Evolutionary conservation across 2,329 filamentous ascomycete species (phyloP).

Genomic region (Hypoxylon sp.): DNA sequence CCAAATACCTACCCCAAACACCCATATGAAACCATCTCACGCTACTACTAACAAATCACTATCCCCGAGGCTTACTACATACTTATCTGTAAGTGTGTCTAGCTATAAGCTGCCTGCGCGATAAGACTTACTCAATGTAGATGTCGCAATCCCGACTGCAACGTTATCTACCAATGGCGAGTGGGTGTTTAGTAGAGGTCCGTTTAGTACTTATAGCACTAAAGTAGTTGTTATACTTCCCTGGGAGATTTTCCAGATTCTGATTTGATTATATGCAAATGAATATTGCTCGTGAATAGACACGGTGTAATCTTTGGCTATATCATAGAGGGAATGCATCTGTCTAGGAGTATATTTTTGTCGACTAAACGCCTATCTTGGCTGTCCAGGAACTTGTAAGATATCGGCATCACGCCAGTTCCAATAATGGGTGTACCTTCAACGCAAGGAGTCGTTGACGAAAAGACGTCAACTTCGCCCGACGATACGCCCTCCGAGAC

Average conservation of each 20-base stretch:
- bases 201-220: background rate
- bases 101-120: slow-evolving; percentile 3
- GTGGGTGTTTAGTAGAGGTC: background rate
- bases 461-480: slow-evolving; percentile 31
- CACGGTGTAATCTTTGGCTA: background rate
- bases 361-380: background rate
- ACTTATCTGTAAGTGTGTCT: slow-evolving; percentile 9
- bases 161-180: slow-evolving; percentile 37
- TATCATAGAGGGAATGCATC: background rate
- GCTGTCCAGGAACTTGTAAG: background rate
- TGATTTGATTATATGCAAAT: background rate
- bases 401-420: background rate
- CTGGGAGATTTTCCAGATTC: background rate
- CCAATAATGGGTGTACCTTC: slow-evolving; percentile 17
- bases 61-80: slow-evolving; percentile 27
- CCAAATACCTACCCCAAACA: background rate
- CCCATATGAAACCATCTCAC: slow-evolving; percentile 3
- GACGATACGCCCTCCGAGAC: slow-evolving; percentile 24
- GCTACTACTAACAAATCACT: background rate
- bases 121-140: slow-evolving; percentile 35
- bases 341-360: background rate
- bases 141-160: slow-evolving; percentile 35
- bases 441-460: slow-evolving; percentile 9
- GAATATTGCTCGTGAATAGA: background rate
- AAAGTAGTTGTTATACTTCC: background rate